These are phyloP conservation scores for Alternaria incomplexa DNA, from an alignment of 2,329 filamentous ascomycete species.

Conservation along the genomic window DNA sequence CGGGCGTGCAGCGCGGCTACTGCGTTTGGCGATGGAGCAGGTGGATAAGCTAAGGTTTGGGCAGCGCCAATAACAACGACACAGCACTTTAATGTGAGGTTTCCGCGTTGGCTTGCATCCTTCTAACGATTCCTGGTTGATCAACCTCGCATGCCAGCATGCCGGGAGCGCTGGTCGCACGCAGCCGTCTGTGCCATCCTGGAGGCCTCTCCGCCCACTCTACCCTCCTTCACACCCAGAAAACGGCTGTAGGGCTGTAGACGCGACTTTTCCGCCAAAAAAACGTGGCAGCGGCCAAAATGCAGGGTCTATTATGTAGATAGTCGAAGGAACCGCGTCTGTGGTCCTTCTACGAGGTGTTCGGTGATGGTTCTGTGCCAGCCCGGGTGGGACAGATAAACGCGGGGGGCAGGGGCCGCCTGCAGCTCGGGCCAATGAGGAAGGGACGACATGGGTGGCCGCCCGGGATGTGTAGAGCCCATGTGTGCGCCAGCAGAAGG, in stretches of 20 bases:
- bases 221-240: slow-evolving; percentile 33
- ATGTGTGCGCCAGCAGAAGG: slow-evolving; percentile 26
- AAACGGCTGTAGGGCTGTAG: slow-evolving; percentile 36
- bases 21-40: slow-evolving; percentile 32
- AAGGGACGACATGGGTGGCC: slow-evolving; percentile 11
- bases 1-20: slow-evolving; percentile 17
- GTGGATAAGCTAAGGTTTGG: background rate
- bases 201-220: slow-evolving; percentile 14
- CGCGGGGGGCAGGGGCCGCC: slow-evolving; percentile 28
- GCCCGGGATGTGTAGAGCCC: slow-evolving; percentile 12
- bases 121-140: slow-evolving; percentile 30
- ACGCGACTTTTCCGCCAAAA: slow-evolving; percentile 42
- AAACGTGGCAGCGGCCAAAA: slow-evolving; percentile 34
- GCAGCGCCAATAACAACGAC: slow-evolving; percentile 1
- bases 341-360: slow-evolving; percentile 27
- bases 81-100: slow-evolving; percentile 12
- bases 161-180: slow-evolving; percentile 29
- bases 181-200: slow-evolving; percentile 22
- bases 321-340: slow-evolving; percentile 35
- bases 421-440: slow-evolving; percentile 20
- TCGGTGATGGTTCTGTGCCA: slow-evolving; percentile 21
- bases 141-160: slow-evolving; percentile 31
- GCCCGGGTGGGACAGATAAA: slow-evolving; percentile 27
- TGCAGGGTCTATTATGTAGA: slow-evolving; percentile 31
- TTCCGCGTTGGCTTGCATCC: slow-evolving; percentile 29